phyloP scores from a whole-genome alignment of 768 basidiomycete genomes.

The Xerocomellus chrysenteron region DNA sequence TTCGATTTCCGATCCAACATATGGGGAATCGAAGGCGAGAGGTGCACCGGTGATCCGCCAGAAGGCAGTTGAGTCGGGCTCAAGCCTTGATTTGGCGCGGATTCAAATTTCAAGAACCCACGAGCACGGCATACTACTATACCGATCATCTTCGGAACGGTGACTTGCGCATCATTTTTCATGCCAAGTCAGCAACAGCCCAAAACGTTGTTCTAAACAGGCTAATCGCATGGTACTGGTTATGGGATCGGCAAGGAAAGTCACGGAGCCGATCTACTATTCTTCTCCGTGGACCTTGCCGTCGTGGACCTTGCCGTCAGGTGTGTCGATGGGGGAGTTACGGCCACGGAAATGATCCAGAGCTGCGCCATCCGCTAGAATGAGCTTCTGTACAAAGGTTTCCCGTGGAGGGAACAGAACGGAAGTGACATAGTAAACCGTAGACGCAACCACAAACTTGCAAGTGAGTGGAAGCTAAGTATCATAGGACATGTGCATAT shows the following conservation, averaged over 20 bases:
- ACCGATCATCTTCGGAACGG: constrained; percentile 15
- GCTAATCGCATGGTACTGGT: constrained; percentile 1
- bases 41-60: constrained; percentile 3
- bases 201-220: neutral
- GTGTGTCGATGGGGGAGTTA: neutral
- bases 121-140: neutral
- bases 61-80: constrained; percentile 7
- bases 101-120: neutral
- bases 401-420: constrained; percentile 24
- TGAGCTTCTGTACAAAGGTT: constrained; percentile 26
- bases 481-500: neutral
- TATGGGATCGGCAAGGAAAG: constrained; percentile 9
- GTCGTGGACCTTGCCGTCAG: neutral
- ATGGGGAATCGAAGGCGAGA: neutral
- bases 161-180: constrained; percentile 4
- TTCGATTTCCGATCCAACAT: constrained; percentile 11
- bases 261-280: constrained; percentile 2
- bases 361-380: constrained; percentile 20
- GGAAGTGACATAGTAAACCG: constrained; percentile 29
- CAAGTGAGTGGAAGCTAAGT: neutral
- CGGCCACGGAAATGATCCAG: neutral
- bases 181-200: neutral
- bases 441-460: constrained; percentile 26
- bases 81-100: constrained; percentile 4
- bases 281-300: constrained; percentile 1